Base-by-base conservation (phyloP, 108 stramenopile genomes). In the Nannochloropsis gaditana region DNA sequence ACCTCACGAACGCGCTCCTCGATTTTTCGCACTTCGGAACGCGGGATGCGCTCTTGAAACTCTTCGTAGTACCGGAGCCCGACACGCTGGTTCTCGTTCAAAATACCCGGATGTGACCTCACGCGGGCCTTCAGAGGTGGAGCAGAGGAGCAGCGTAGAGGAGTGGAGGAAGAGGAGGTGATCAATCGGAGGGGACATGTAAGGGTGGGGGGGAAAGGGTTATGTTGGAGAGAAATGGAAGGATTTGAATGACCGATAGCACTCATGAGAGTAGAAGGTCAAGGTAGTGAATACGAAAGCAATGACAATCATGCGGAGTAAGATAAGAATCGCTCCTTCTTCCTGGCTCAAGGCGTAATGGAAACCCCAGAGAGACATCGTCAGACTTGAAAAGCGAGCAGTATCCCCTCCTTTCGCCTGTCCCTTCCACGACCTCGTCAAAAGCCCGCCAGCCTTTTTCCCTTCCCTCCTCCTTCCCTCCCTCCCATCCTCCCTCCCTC, bases 381-480 rank as follows among this genome's bases (percentile, higher is more conserved):
- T 31, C 31, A 31, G 31, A 31, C 31, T 31, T 31, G 31, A 31
- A 11, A 50, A 15, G 47, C 10, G 47, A 50, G 47, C 10, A 10
- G 47, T 10, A 10, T 15, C 47, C 11, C 47, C 11, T 50, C 47
- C 47, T 50, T 15, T 1, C 47, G 11, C 47, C 47, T 50, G 0
- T 15, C 43, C 59, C 47, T 50, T 31, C 31, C 31, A 31, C 31
- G 31, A 31, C 31, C 31, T 31, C 1, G 31, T 31, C 31, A 31
- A 31, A 31, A 31, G 31, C 31, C 31, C 31, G 31, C 31, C 31
- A 31, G 31, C 31, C 31, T 31, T 31, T 31, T 31, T 50, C 47
- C 47, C 47, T 73, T n/a, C 31, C 31, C 31, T 31, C 59, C 59
- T 73, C 59, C 59, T 73, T 73, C 59, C 59, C 59, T 73, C 59